Percentiles rank a stretch among this genome's conserved stretches.
phyloP scores from a whole-genome alignment of 2,329 filamentous ascomycete species.

The Trichoderma koningiopsis region DNA sequence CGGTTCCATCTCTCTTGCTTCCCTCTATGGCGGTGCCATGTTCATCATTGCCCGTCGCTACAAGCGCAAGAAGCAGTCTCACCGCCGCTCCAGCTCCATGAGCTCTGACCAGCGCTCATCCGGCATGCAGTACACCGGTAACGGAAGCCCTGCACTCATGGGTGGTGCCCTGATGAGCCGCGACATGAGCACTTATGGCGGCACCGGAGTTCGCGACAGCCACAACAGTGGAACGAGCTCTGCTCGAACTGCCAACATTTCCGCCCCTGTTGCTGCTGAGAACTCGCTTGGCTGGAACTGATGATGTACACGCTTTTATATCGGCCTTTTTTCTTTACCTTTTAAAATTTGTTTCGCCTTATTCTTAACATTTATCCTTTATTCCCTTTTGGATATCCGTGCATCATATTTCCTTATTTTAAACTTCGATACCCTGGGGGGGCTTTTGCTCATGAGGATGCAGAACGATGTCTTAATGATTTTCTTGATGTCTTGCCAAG shows the following conservation, averaged over 20 bases:
- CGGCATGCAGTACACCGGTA: slow-evolving; percentile 55
- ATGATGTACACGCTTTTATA: slow-evolving; percentile 29
- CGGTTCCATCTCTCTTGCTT: slow-evolving; percentile 75
- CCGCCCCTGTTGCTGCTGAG: slow-evolving; percentile 85
- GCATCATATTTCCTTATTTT: slow-evolving; percentile 29
- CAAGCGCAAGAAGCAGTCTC: slow-evolving; percentile 78
- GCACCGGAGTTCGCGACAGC: slow-evolving; percentile 55
- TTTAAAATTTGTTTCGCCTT: slow-evolving; percentile 12
- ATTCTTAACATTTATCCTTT: slow-evolving; percentile 32
- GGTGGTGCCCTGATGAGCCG: slow-evolving; percentile 65
- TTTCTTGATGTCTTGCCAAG: slow-evolving; percentile 16
- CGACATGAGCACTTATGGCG: slow-evolving; percentile 59
- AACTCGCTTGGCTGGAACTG: slow-evolving; percentile 96
- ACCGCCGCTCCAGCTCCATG: slow-evolving; percentile 76
- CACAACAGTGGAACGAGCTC: slow-evolving; percentile 66
- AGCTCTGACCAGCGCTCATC: slow-evolving; percentile 50
- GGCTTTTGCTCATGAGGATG: slow-evolving; percentile 25
- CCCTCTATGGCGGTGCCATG: slow-evolving; percentile 92
- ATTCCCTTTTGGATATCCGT: slow-evolving; percentile 28
- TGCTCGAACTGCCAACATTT: slow-evolving; percentile 69
- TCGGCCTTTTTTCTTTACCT: slow-evolving; percentile 29
- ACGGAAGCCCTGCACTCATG: slow-evolving; percentile 65
- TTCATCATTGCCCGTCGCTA: slow-evolving; percentile 89
- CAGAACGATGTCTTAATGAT: slow-evolving; percentile 11
- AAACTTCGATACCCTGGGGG: slow-evolving; percentile 41